These are phyloP conservation scores for Gamarada debralockiae DNA, from an alignment of 495 filamentous ascomycete genomes.

Conservation along the genomic window DNA sequence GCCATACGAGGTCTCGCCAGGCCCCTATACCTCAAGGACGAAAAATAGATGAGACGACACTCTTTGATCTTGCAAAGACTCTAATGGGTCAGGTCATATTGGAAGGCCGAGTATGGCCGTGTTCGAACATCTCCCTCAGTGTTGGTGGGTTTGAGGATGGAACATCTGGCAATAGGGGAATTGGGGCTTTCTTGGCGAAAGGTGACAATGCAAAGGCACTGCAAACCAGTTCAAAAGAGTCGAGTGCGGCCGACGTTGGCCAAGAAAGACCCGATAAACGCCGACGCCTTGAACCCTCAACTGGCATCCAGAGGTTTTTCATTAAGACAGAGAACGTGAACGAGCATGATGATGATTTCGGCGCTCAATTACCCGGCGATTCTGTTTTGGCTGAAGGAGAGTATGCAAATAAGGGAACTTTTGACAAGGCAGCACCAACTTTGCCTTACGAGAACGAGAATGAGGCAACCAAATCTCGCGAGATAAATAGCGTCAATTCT, in stretches of 20 bases:
- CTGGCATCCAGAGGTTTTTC: conserved; percentile 60
- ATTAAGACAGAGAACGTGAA: conserved; percentile 21
- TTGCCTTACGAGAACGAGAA: conserved; percentile 29
- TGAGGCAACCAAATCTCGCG: conserved; percentile 14
- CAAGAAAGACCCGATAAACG: conserved; percentile 45
- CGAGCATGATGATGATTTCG: conserved; percentile 19
- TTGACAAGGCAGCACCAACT: conserved; percentile 7
- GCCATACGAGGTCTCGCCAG: conserved; percentile 67
- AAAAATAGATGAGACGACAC: conserved; percentile 61
- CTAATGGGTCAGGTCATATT: conserved; percentile 71
- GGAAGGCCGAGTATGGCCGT: conserved; percentile 84
- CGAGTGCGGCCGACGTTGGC: background rate
- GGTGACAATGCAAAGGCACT: conserved; percentile 66
- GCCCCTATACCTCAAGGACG: conserved; percentile 74
- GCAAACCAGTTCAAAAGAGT: conserved; percentile 25
- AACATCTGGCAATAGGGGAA: conserved; percentile 75
- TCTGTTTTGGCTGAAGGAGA: conserved; percentile 20
- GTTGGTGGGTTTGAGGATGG: conserved; percentile 91
- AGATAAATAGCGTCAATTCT: background rate
- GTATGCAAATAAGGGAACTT: conserved; percentile 25
- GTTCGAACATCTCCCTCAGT: conserved; percentile 75
- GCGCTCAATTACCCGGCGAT: conserved; percentile 15
- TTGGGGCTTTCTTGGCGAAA: conserved; percentile 77
- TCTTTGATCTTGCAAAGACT: conserved; percentile 73
- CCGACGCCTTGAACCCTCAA: conserved; percentile 35